These are phyloP conservation scores for Suillus sp. DNA, from an alignment of 768 basidiomycete genomes.

Conservation along the genomic window DNA sequence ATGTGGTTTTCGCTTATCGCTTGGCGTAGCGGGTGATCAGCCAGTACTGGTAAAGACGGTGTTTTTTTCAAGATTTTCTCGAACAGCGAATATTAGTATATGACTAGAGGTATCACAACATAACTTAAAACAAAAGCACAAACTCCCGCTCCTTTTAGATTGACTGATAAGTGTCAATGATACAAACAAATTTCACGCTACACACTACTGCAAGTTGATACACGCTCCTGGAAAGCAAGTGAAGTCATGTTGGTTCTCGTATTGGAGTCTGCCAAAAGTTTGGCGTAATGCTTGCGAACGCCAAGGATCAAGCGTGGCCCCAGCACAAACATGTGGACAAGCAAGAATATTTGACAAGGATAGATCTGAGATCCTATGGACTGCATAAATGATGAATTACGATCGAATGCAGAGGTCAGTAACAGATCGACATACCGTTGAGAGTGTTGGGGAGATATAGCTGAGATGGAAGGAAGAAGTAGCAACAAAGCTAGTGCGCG, in stretches of 20 bases:
- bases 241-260: neutral
- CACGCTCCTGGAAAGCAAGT: neutral
- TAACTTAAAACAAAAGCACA: no score
- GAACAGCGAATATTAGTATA: no score
- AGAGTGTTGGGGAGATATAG: neutral
- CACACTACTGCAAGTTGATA: no score
- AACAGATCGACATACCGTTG: neutral
- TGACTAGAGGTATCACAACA: no score
- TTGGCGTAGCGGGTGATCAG: no score
- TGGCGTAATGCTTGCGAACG: neutral
- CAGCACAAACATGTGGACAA: neutral
- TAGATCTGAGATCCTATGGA: neutral
- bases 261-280: neutral
- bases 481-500: neutral
- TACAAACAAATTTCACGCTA: neutral
- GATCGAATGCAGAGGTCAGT: neutral
- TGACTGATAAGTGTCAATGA: no score
- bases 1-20: no score
- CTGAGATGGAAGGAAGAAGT: neutral
- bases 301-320: neutral
- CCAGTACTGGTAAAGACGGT: no score
- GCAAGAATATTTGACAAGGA: neutral
- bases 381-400: neutral
- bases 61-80: no score
- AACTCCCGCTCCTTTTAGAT: neutral